Conservation (phyloP, 2,329 filamentous ascomycete species). For the Talaromyces sp. region DNA sequence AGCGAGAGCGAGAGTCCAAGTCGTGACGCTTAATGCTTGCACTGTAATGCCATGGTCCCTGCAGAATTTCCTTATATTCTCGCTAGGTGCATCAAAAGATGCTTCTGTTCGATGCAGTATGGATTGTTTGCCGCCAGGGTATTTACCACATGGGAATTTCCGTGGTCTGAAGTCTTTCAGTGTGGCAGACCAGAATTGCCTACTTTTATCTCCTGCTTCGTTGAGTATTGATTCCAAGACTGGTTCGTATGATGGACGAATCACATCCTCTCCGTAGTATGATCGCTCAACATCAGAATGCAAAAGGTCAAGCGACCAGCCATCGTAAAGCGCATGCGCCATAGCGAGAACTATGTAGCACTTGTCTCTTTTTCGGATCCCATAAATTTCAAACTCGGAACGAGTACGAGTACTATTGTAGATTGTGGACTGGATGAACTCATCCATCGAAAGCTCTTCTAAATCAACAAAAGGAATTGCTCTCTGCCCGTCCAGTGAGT, state of each 20-base stretch:
- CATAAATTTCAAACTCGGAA: constrained; percentile 34
- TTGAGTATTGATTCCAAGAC: constrained; percentile 56
- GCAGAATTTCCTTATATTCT: constrained; percentile 58
- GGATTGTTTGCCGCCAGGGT: constrained; percentile 17
- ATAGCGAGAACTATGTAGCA: constrained; percentile 64
- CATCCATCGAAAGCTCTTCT: constrained; percentile 22
- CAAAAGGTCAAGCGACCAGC: constrained; percentile 73
- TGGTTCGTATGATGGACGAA: constrained; percentile 50
- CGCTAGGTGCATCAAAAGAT: constrained; percentile 31
- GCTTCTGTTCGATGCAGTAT: constrained; percentile 30
- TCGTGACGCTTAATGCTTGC: constrained; percentile 72
- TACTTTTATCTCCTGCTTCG: constrained; percentile 47
- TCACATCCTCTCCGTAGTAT: constrained; percentile 50
- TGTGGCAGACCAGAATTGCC: constrained; percentile 68
- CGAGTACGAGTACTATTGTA: constrained; percentile 28
- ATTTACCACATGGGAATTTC: constrained; percentile 36
- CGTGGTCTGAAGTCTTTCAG: constrained; percentile 53
- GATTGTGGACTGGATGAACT: constrained; percentile 16
- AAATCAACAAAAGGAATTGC: constrained; percentile 30
- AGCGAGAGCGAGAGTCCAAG: constrained; percentile 70
- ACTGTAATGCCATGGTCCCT: constrained; percentile 64
- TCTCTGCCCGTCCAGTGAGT: constrained; percentile 27
- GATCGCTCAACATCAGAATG: constrained; percentile 67
- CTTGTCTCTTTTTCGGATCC: constrained; percentile 33
- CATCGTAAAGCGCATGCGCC: constrained; percentile 85